phyloP scores from a whole-genome alignment of 2,329 filamentous ascomycete species.

The Leptosphaerulina australis region DNA sequence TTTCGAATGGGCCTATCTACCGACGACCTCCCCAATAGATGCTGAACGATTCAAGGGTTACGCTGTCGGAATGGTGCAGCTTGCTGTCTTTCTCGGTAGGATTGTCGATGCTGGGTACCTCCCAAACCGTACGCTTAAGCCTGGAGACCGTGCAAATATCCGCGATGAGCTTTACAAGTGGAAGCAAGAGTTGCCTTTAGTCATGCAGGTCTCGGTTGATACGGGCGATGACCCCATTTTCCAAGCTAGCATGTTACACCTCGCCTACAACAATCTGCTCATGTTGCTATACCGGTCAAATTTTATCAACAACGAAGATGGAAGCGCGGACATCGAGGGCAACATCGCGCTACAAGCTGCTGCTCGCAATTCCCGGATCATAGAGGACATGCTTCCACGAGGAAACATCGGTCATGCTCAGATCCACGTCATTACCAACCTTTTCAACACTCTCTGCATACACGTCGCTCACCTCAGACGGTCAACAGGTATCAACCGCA shows the following conservation, averaged over 20 bases:
- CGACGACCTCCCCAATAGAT: slow-evolving; percentile 34
- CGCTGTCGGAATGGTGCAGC: slow-evolving; percentile 47
- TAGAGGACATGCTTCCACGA: slow-evolving; percentile 56
- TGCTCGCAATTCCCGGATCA: slow-evolving; percentile 54
- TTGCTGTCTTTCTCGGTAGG: slow-evolving; percentile 48
- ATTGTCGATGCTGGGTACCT: slow-evolving; percentile 49
- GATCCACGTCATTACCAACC: slow-evolving; percentile 57
- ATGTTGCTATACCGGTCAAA: slow-evolving; percentile 54
- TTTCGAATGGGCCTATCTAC: slow-evolving; percentile 44
- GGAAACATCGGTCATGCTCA: slow-evolving; percentile 54
- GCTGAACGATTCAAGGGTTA: slow-evolving; percentile 44
- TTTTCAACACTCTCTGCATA: slow-evolving; percentile 57
- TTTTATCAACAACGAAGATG: slow-evolving; percentile 48
- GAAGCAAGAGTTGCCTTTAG: slow-evolving; percentile 48
- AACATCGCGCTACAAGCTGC: slow-evolving; percentile 55
- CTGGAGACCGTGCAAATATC: slow-evolving; percentile 27
- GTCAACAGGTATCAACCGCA: slow-evolving; percentile 47
- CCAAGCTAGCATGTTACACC: slow-evolving; percentile 49
- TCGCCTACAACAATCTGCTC: slow-evolving; percentile 56
- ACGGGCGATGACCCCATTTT: slow-evolving; percentile 45
- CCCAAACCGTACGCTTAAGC: slow-evolving; percentile 28
- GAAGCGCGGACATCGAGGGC: slow-evolving; percentile 46
- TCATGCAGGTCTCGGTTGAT: slow-evolving; percentile 45
- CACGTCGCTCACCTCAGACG: slow-evolving; percentile 54
- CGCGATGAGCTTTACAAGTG: slow-evolving; percentile 48